Percentiles rank a stretch among this genome's conserved stretches.
Evolutionary conservation across 2,329 filamentous ascomycete species (phyloP).

Genomic region (Fusarium tanahbumbuense): DNA sequence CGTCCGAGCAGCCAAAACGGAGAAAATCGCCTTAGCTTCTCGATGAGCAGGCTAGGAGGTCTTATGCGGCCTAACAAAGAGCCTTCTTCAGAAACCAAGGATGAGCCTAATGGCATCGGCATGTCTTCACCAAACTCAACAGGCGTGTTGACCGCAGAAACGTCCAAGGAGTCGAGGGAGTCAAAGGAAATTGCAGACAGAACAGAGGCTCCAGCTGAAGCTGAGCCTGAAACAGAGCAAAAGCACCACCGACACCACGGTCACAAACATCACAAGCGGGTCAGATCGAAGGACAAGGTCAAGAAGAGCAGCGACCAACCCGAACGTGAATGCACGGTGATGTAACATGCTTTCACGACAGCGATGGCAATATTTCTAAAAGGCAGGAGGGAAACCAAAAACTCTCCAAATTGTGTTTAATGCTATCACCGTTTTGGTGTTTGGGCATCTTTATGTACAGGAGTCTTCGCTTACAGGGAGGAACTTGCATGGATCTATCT

Average conservation of each 20-base stretch:
- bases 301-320: slow-evolving; percentile 53
- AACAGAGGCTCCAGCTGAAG: slow-evolving; percentile 40
- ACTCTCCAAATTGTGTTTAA: not conserved
- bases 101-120: slow-evolving; percentile 44
- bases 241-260: slow-evolving; percentile 40
- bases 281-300: slow-evolving; percentile 55
- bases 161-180: slow-evolving; percentile 34
- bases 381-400: not conserved
- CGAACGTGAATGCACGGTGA: slow-evolving; percentile 62
- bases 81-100: slow-evolving; percentile 39
- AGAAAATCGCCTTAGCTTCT: slow-evolving; percentile 68
- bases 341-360: slow-evolving; percentile 50
- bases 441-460: slow-evolving; percentile 32
- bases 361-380: not conserved
- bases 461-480: slow-evolving; percentile 24
- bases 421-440: slow-evolving; percentile 6
- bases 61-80: slow-evolving; percentile 66
- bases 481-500: not conserved
- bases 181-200: slow-evolving; percentile 27
- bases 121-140: slow-evolving; percentile 46
- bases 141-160: slow-evolving; percentile 42
- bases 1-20: slow-evolving; percentile 69
- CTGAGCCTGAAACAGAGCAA: slow-evolving; percentile 42
- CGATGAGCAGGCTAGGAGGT: slow-evolving; percentile 66
- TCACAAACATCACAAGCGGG: slow-evolving; percentile 52